A percentile compares a stretch with the other conserved stretches of the same genome.
These are phyloP conservation scores for Microdochium paspali DNA, from an alignment of 2,329 filamentous ascomycete species.

Conservation along the genomic window DNA sequence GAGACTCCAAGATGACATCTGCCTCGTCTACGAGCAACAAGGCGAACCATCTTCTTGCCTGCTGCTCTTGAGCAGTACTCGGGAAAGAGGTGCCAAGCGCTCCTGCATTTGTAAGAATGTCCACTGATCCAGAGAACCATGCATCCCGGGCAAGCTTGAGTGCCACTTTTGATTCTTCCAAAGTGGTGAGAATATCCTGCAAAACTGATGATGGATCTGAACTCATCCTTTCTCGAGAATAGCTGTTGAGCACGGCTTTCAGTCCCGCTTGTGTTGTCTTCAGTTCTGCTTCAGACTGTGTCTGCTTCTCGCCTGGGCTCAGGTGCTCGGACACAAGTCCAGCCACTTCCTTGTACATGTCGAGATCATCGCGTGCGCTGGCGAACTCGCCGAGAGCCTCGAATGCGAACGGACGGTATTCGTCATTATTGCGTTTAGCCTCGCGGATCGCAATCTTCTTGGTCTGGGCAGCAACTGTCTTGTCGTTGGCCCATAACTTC, in stretches of 20 bases:
- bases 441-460: slow-evolving; percentile 78
- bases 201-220: slow-evolving; percentile 27
- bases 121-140: slow-evolving; percentile 41
- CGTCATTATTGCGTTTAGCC: slow-evolving; percentile 83
- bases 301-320: slow-evolving; percentile 37
- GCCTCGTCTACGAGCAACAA: slow-evolving; percentile 36
- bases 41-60: slow-evolving; percentile 28
- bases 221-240: slow-evolving; percentile 30
- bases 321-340: slow-evolving; percentile 55
- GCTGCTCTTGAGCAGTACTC: background rate
- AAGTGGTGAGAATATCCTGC: slow-evolving; percentile 23
- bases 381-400: slow-evolving; percentile 63
- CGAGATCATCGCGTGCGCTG: slow-evolving; percentile 56
- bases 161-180: slow-evolving; percentile 23
- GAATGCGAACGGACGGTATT: slow-evolving; percentile 71
- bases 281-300: slow-evolving; percentile 27
- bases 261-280: slow-evolving; percentile 39
- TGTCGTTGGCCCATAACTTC: slow-evolving; percentile 44
- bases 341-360: slow-evolving; percentile 59
- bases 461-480: slow-evolving; percentile 49
- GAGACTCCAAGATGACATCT: slow-evolving; percentile 40
- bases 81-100: slow-evolving; percentile 7
- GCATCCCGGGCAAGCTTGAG: slow-evolving; percentile 35
- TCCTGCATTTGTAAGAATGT: slow-evolving; percentile 33
- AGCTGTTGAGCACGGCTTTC: slow-evolving; percentile 40